phyloP scores from a whole-genome alignment of 2,329 filamentous ascomycete species.

The Mariannaea elegans region DNA sequence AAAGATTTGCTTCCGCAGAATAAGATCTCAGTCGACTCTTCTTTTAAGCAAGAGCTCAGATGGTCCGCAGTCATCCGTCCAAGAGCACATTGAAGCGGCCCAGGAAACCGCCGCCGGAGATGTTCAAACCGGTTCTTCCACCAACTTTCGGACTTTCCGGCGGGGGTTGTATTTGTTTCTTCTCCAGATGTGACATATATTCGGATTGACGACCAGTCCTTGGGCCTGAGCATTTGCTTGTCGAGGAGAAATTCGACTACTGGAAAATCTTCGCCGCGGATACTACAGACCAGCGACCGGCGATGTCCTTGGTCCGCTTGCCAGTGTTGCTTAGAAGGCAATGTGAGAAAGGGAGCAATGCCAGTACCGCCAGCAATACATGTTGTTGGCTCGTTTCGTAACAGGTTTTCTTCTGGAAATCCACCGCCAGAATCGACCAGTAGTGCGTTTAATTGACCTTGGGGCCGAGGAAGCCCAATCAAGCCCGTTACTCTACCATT shows the following conservation, averaged over 20 bases:
- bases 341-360: slow-evolving; percentile 23
- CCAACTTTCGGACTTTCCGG: slow-evolving; percentile 18
- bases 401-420: slow-evolving; percentile 7
- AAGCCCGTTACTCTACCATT: slow-evolving; percentile 33
- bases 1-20: slow-evolving; percentile 39
- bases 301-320: background rate
- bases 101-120: background rate
- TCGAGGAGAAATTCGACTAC: slow-evolving; percentile 25
- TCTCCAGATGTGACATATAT: slow-evolving; percentile 32
- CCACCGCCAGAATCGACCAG: slow-evolving; percentile 27
- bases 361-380: slow-evolving; percentile 30
- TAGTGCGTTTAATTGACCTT: slow-evolving; percentile 17
- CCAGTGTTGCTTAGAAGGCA: slow-evolving; percentile 1
- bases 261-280: slow-evolving; percentile 29
- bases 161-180: slow-evolving; percentile 5
- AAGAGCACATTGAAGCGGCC: background rate
- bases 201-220: slow-evolving; percentile 12
- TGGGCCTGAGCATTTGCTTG: slow-evolving; percentile 2
- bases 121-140: slow-evolving; percentile 16
- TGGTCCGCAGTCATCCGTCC: slow-evolving; percentile 22
- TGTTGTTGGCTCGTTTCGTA: background rate
- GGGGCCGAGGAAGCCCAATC: slow-evolving; percentile 28
- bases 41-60: background rate
- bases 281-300: slow-evolving; percentile 11
- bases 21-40: background rate